Evolutionary conservation across 1,284 basidiomycete species (phyloP).

Genomic region (Chalciporus sp.): DNA sequence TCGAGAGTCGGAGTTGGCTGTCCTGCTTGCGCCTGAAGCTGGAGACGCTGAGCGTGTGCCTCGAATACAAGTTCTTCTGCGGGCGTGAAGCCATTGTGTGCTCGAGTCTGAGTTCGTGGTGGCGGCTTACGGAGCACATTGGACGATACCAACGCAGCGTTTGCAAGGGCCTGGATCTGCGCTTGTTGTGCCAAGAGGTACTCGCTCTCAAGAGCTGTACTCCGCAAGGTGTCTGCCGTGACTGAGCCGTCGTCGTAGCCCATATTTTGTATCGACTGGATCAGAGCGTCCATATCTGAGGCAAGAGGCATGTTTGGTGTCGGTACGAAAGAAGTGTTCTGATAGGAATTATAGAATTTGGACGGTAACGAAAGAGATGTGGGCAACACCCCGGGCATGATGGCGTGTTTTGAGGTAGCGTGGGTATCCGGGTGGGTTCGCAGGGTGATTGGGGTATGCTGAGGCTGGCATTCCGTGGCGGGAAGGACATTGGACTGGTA

Average conservation of each 20-base stretch:
- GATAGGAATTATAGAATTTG: conserved; percentile 17
- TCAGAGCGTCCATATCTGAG: conserved; percentile 22
- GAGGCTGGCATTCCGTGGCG: conserved; percentile 1
- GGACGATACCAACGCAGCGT: conserved; percentile 16
- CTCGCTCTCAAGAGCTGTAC: conserved; percentile 20
- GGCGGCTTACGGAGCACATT: conserved; percentile 8
- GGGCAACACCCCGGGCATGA: conserved; percentile 8
- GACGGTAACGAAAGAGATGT: conserved; percentile 24
- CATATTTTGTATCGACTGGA: conserved; percentile 31
- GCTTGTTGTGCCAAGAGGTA: conserved; percentile 22
- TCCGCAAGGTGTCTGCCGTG: conserved; percentile 14
- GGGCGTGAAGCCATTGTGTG: conserved; percentile 63
- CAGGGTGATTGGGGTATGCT: conserved; percentile 4
- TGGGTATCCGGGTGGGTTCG: conserved; percentile 4
- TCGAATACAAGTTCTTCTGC: conserved; percentile 69
- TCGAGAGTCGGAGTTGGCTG: conserved; percentile 9
- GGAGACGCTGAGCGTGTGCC: conserved; percentile 45
- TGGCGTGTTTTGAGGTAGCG: not conserved
- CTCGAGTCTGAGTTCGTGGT: conserved; percentile 37
- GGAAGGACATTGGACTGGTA: conserved; percentile 25
- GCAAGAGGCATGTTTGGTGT: conserved; percentile 14
- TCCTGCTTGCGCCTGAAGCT: conserved; percentile 15
- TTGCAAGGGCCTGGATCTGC: conserved; percentile 29
- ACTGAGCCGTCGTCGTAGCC: conserved; percentile 17
- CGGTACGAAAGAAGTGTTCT: conserved; percentile 17